A percentile compares a stretch with the other conserved stretches of the same genome.
phyloP scores from a whole-genome alignment of 1,284 basidiomycete genomes.

The Agaricales sp. region DNA sequence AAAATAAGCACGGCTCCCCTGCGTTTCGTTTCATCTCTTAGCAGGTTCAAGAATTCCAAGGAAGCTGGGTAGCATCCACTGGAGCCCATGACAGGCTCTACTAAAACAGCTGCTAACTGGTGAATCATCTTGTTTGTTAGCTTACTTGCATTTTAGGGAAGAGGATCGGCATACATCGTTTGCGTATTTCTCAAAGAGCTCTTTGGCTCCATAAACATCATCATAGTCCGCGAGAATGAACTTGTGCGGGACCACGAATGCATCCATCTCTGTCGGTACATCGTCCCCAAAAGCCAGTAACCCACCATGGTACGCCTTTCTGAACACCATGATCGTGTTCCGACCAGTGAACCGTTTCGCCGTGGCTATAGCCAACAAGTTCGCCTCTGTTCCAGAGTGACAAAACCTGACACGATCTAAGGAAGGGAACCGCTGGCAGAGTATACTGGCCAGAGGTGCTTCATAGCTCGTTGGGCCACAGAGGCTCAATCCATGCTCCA shows the following conservation, averaged over 20 bases:
- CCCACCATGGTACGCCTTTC: not conserved
- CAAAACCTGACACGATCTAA: not conserved
- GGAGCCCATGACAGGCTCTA: not conserved
- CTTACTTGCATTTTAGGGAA: not conserved
- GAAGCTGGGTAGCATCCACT: not conserved
- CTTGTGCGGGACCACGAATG: not conserved
- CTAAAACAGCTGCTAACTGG: not conserved
- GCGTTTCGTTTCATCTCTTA: not conserved
- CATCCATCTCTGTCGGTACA: not conserved
- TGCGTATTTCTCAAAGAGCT: not conserved
- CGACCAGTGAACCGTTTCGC: not conserved
- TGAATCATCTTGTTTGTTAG: too few species aligned
- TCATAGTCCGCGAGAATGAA: not conserved
- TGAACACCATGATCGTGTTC: not conserved
- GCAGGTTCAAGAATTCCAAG: not conserved
- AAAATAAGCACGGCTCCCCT: not conserved
- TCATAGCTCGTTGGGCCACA: not conserved
- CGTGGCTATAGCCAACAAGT: not conserved
- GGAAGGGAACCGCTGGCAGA: not conserved
- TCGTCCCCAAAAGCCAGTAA: not conserved
- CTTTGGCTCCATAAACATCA: not conserved
- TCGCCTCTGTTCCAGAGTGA: not conserved
- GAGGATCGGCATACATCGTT: not conserved
- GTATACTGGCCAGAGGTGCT: not conserved
- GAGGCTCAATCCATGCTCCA: not conserved